A percentile compares a stretch with the other conserved stretches of the same genome.
These are phyloP conservation scores for Trichophyton verrucosum DNA, from an alignment of 2,329 filamentous ascomycete species.

Conservation along the genomic window DNA sequence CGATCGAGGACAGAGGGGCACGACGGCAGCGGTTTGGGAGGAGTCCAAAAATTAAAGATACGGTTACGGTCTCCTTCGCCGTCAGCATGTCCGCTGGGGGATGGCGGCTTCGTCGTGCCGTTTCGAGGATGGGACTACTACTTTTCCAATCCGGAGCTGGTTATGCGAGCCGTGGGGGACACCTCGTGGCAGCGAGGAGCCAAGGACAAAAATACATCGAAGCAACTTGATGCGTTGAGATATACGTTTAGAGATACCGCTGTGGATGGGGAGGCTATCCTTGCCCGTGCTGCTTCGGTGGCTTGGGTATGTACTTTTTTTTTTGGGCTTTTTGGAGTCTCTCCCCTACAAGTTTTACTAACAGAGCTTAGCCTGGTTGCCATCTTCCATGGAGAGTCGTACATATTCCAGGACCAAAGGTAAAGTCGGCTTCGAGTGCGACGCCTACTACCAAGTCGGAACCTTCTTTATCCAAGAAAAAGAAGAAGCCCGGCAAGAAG, in stretches of 20 bases:
- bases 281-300: constrained; percentile 19
- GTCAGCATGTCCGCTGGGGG: constrained; percentile 15
- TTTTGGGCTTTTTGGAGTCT: too few relatives aligned
- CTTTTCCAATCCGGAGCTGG: constrained; percentile 25
- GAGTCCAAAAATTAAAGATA: constrained; percentile 28
- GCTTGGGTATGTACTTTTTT: constrained; percentile 23
- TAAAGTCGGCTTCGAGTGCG: constrained; percentile 15
- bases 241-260: constrained; percentile 27
- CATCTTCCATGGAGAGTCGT: constrained; percentile 31
- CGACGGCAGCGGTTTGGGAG: constrained; percentile 1
- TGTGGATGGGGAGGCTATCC: constrained; percentile 24
- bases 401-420: constrained; percentile 21
- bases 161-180: constrained; percentile 8
- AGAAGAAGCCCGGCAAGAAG: constrained; percentile 34
- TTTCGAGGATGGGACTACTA: constrained; percentile 34
- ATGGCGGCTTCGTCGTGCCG: constrained; percentile 29
- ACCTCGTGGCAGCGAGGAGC: constrained; percentile 10
- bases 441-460: constrained; percentile 12
- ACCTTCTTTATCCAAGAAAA: constrained; percentile 3
- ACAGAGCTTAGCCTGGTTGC: constrained; percentile 25
- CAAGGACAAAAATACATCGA: background rate
- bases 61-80: constrained; percentile 30
- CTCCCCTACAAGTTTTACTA: background rate
- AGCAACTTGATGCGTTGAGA: background rate
- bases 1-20: background rate